Evolutionary conservation across 768 basidiomycete species (phyloP).

Genomic region (Panellus pusillus): DNA sequence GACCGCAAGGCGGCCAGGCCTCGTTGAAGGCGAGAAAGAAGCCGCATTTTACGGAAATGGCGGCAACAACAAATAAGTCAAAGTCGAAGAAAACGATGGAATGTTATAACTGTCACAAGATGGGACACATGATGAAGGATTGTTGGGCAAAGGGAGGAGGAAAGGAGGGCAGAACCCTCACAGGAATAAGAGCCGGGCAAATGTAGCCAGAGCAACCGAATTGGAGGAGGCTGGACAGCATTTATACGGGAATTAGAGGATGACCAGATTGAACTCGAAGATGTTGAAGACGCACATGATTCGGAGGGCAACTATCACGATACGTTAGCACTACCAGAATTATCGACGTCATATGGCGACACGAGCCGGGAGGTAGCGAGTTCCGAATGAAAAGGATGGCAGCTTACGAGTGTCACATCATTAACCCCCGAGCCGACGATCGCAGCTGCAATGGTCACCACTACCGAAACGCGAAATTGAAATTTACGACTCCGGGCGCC

Average conservation of each 20-base stretch:
- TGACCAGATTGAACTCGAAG: neutral
- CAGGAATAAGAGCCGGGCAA: conserved; percentile 8
- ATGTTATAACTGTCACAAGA: conserved; percentile 33
- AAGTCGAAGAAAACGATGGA: conserved; percentile 8
- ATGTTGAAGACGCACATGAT: neutral
- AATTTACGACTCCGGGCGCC: conserved; percentile 37
- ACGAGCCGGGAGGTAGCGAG: neutral
- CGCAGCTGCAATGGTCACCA: neutral
- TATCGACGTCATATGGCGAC: too few species aligned
- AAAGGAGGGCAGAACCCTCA: conserved; percentile 34
- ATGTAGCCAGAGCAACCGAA: neutral
- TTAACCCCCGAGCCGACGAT: neutral
- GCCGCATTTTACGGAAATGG: conserved; percentile 4
- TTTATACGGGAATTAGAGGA: neutral
- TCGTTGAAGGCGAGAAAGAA: conserved; percentile 3
- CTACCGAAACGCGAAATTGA: conserved; percentile 19
- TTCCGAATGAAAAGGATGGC: neutral
- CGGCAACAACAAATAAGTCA: neutral
- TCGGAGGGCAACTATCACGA: neutral
- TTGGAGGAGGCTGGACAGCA: neutral
- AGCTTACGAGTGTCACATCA: neutral
- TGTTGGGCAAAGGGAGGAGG: too few species aligned
- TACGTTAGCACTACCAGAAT: neutral
- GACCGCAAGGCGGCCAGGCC: neutral
- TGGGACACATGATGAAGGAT: conserved; percentile 30